These are phyloP conservation scores for Globisporangium irregulare DNA, from an alignment of 352 stramenopile species.

Conservation along the genomic window DNA sequence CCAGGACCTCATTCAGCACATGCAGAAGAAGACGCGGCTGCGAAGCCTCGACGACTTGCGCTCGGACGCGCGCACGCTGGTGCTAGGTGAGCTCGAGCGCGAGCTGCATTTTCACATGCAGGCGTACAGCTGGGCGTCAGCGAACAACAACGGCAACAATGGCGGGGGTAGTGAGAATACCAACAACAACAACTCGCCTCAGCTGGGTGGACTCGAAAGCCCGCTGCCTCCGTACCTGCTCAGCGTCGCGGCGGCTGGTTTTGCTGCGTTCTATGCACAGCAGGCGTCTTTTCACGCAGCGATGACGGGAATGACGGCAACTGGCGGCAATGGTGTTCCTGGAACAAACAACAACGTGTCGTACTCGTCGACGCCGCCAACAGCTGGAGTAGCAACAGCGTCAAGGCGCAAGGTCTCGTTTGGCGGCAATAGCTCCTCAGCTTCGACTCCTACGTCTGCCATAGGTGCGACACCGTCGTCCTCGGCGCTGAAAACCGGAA, in stretches of 20 bases:
- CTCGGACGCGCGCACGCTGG: conserved; percentile 53
- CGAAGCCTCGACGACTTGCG: conserved; percentile 67
- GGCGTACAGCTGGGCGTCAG: conserved; percentile 56
- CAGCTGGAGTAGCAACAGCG: background rate
- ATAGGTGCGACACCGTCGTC: background rate
- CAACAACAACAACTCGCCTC: conserved; percentile 1
- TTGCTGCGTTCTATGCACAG: conserved; percentile 57
- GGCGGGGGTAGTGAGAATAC: background rate
- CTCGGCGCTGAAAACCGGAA: background rate
- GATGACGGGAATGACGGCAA: conserved; percentile 11
- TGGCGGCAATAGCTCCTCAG: background rate
- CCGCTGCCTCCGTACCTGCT: conserved; percentile 54
- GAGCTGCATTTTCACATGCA: conserved; percentile 76
- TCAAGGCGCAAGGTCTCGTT: conserved; percentile 7
- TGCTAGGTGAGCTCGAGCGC: conserved; percentile 68
- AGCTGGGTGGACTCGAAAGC: conserved; percentile 11
- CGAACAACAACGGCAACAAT: conserved; percentile 18
- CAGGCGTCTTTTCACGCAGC: conserved; percentile 38
- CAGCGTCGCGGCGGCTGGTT: conserved; percentile 53
- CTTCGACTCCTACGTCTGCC: background rate
- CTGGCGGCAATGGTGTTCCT: background rate
- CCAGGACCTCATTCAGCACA: conserved; percentile 76
- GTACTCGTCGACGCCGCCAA: conserved; percentile 3
- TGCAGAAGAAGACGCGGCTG: conserved; percentile 82
- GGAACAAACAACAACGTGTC: background rate